phyloP scores from a whole-genome alignment of 441 rosid genomes.

The Lepidium campestre region DNA sequence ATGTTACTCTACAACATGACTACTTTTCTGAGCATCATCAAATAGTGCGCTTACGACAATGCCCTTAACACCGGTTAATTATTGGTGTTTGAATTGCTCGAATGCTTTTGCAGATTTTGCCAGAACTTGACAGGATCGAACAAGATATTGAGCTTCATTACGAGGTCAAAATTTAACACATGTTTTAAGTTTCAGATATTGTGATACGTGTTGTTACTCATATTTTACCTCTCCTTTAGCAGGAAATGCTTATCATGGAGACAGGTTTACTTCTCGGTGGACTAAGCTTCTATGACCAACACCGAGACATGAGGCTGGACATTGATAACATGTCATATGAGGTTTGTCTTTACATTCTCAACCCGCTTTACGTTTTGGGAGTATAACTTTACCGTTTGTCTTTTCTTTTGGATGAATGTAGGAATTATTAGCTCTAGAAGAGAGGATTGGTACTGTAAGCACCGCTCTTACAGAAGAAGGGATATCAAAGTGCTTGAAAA shows the following conservation, averaged over 20 bases:
- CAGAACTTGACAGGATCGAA: slow-evolving; percentile 1
- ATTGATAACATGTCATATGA: slow-evolving; percentile 3
- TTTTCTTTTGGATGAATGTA: not conserved
- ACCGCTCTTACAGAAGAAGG: slow-evolving; percentile 88
- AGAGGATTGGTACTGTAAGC: slow-evolving; percentile 82
- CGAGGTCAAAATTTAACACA: slow-evolving; percentile 43
- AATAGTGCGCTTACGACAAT: not conserved
- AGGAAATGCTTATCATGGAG: slow-evolving; percentile 2
- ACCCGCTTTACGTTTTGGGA: not conserved
- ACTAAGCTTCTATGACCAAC: slow-evolving; percentile 50
- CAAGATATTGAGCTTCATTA: slow-evolving; percentile 32
- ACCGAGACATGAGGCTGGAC: slow-evolving; percentile 82
- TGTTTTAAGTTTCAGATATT: not conserved
- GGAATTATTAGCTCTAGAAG: slow-evolving; percentile 6
- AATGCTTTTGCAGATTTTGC: slow-evolving; percentile 2
- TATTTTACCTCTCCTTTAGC: not conserved
- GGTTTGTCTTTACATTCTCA: not conserved
- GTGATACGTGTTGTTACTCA: not conserved
- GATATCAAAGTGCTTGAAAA: slow-evolving; percentile 14
- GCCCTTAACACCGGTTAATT: not conserved
- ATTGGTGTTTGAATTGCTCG: not conserved
- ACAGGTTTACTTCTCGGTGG: not conserved
- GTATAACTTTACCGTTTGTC: not conserved
- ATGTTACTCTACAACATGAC: slow-evolving; percentile 14
- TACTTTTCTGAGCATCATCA: not conserved